phyloP scores from a whole-genome alignment of 2,329 filamentous ascomycete species.

The Colletotrichum musae region DNA sequence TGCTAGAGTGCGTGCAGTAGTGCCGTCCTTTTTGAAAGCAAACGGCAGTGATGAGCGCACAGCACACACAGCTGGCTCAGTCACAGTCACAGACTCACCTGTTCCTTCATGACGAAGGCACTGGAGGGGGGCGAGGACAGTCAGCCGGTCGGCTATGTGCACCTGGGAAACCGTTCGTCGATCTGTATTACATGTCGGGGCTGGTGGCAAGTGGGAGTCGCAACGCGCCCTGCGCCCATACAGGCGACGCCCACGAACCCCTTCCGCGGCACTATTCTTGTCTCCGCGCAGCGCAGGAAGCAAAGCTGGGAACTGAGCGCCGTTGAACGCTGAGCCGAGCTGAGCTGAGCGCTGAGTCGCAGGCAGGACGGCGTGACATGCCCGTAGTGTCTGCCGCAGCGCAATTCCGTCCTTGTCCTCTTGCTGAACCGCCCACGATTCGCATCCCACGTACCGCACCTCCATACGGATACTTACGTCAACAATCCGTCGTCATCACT shows the following conservation, averaged over 20 bases:
- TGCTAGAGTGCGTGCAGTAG: conserved; percentile 40
- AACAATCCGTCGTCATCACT: conserved; percentile 25
- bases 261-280: conserved; percentile 5
- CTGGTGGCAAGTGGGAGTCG: not conserved
- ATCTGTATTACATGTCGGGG: not conserved
- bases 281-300: conserved; percentile 24
- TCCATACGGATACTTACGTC: not conserved
- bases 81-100: not conserved
- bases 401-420: conserved; percentile 3
- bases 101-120: not conserved
- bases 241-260: conserved; percentile 3
- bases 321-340: not conserved
- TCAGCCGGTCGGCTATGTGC: conserved; percentile 2
- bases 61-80: not conserved
- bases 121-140: not conserved
- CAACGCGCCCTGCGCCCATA: not conserved
- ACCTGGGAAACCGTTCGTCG: not conserved
- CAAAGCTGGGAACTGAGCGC: conserved; percentile 17
- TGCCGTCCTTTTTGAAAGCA: conserved; percentile 14
- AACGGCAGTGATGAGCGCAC: conserved; percentile 20
- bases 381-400: not conserved
- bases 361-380: conserved; percentile 12
- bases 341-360: conserved; percentile 1
- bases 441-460: conserved; percentile 6
- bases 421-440: conserved; percentile 5